Conservation (phyloP, 805 yeast species). For the Wickerhamomyces rabaulensis region DNA sequence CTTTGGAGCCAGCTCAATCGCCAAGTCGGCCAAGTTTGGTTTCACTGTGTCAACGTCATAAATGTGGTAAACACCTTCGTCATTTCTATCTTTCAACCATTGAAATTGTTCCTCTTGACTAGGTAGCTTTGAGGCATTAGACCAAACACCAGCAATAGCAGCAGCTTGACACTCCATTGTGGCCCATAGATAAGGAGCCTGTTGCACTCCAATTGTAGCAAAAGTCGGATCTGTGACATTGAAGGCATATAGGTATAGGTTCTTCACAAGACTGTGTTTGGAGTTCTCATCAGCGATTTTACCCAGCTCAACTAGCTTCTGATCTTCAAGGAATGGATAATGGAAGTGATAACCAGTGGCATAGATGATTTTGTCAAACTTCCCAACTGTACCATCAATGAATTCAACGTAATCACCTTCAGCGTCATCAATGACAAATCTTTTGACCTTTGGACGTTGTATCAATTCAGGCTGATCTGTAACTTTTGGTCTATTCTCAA, state of each 20-base stretch:
- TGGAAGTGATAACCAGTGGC: slow-evolving; percentile 46
- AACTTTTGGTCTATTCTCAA: slow-evolving; percentile 5
- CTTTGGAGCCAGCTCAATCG: slow-evolving; percentile 20
- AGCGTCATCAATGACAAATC: slow-evolving; percentile 18
- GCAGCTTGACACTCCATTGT: slow-evolving; percentile 47
- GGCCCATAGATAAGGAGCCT: slow-evolving; percentile 41
- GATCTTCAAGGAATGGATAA: slow-evolving; percentile 32
- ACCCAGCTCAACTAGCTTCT: slow-evolving; percentile 1
- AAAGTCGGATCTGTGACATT: slow-evolving; percentile 41
- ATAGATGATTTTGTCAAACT: slow-evolving; percentile 35
- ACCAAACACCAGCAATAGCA: slow-evolving; percentile 54
- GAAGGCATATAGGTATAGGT: slow-evolving; percentile 42
- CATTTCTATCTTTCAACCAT: slow-evolving; percentile 28
- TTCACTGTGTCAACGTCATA: slow-evolving; percentile 24
- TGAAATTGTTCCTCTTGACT: slow-evolving; percentile 31
- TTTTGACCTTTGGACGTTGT: slow-evolving; percentile 27
- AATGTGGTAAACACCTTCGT: slow-evolving; percentile 9
- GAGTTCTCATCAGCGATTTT: neutral
- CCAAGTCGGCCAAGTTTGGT: slow-evolving; percentile 21
- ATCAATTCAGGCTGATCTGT: slow-evolving; percentile 33
- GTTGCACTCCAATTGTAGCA: slow-evolving; percentile 35
- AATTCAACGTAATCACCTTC: slow-evolving; percentile 24
- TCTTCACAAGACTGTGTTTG: slow-evolving; percentile 22
- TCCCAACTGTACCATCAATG: slow-evolving; percentile 25
- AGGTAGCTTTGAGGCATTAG: slow-evolving; percentile 36